Conservation (phyloP, 2,329 filamentous ascomycete species). For the Cercospora zeae-maydis region DNA sequence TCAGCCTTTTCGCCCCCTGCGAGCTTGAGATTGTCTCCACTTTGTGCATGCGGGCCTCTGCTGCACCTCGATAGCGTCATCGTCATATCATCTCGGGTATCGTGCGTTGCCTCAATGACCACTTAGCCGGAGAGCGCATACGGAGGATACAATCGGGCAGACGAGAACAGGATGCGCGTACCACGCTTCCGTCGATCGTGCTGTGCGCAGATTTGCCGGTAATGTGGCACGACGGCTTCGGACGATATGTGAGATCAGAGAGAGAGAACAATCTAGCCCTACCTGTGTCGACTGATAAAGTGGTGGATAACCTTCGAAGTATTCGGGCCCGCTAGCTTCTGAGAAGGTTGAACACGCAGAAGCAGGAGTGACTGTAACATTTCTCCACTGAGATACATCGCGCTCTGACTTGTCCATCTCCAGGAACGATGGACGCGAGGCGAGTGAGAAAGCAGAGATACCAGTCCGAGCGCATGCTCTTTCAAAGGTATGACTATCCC, state of each 20-base stretch:
- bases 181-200: neutral
- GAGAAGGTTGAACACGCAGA: neutral
- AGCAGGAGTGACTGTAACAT: neutral
- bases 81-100: neutral
- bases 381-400: neutral
- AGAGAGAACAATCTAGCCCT: neutral
- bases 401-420: neutral
- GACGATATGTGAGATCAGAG: neutral
- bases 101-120: neutral
- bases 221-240: neutral
- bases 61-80: neutral
- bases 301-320: neutral
- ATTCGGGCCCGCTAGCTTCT: neutral
- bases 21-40: neutral
- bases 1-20: neutral
- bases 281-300: neutral
- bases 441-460: neutral
- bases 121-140: neutral
- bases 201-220: neutral
- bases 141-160: neutral
- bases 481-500: neutral
- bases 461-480: neutral
- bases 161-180: neutral
- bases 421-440: neutral
- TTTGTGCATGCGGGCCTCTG: neutral